These are phyloP conservation scores for Aureobasidium sp. DNA, from an alignment of 2,329 filamentous ascomycete genomes.

Conservation along the genomic window DNA sequence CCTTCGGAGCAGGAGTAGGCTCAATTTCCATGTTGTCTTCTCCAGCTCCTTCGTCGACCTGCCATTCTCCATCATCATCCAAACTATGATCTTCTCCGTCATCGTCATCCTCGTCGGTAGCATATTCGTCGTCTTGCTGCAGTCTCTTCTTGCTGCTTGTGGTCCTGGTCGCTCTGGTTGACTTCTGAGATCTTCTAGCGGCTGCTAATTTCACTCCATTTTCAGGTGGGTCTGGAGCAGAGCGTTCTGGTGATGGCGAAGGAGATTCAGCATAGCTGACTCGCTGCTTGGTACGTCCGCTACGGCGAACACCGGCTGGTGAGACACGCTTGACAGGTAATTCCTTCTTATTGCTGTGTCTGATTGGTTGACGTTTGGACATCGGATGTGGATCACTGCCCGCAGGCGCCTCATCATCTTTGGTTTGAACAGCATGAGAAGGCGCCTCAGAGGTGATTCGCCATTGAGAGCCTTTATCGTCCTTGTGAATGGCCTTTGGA, in stretches of 20 bases:
- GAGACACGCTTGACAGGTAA: background rate
- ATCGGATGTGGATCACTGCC: background rate
- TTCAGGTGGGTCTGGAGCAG: background rate
- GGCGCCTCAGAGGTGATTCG: too few species aligned
- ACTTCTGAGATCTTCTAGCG: background rate
- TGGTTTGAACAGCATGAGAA: background rate
- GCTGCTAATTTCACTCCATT: background rate
- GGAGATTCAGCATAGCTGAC: slow-evolving; percentile 8
- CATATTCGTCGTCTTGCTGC: slow-evolving; percentile 15
- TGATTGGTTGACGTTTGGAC: background rate
- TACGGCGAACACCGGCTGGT: slow-evolving; percentile 4
- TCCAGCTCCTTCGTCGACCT: slow-evolving; percentile 14
- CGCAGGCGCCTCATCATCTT: background rate
- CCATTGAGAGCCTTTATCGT: background rate
- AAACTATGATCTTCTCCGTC: slow-evolving; percentile 1
- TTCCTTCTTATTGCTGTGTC: background rate
- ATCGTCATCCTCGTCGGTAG: slow-evolving; percentile 17
- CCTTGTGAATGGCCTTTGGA: background rate
- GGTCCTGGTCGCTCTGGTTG: background rate
- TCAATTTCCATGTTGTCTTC: background rate
- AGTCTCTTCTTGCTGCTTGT: slow-evolving; percentile 6
- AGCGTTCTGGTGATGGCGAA: background rate
- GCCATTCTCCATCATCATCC: slow-evolving; percentile 11
- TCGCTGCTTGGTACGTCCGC: slow-evolving; percentile 7
- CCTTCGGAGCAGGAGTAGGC: background rate